These are phyloP conservation scores for Gamarada debralockiae DNA, from an alignment of 495 filamentous ascomycete species.

Conservation along the genomic window DNA sequence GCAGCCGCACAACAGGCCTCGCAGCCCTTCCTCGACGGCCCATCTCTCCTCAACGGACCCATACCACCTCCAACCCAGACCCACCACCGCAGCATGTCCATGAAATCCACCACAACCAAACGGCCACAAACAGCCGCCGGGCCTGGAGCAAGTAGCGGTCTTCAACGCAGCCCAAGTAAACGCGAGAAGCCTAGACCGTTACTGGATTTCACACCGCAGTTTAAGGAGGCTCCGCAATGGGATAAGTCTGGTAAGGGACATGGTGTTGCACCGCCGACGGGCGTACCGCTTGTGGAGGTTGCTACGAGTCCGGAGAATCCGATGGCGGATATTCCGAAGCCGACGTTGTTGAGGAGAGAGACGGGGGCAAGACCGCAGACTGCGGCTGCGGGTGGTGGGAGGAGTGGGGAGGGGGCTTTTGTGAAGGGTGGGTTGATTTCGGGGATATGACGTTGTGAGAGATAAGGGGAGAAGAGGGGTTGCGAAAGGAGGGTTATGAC, in stretches of 20 bases:
- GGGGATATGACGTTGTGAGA: not conserved
- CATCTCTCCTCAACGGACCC: slow-evolving; percentile 41
- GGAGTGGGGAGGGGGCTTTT: slow-evolving; percentile 1
- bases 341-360: slow-evolving; percentile 16
- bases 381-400: not conserved
- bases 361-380: slow-evolving; percentile 2
- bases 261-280: slow-evolving; percentile 53
- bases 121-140: slow-evolving; percentile 11
- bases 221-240: slow-evolving; percentile 70
- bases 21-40: slow-evolving; percentile 44
- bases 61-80: too few species aligned
- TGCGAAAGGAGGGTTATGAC: too few species aligned
- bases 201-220: slow-evolving; percentile 71
- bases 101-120: slow-evolving; percentile 13
- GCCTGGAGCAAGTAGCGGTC: slow-evolving; percentile 11
- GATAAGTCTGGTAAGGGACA: slow-evolving; percentile 59
- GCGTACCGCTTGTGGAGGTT: slow-evolving; percentile 59
- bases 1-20: slow-evolving; percentile 3
- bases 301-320: slow-evolving; percentile 32
- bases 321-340: slow-evolving; percentile 5
- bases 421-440: slow-evolving; percentile 8
- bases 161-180: too few species aligned
- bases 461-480: too few species aligned
- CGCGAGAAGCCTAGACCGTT: slow-evolving; percentile 55
- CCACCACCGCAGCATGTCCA: slow-evolving; percentile 8